Evolutionary conservation across 2,329 filamentous ascomycete genomes (phyloP).

Genomic region (Cyclaneusma minus): DNA sequence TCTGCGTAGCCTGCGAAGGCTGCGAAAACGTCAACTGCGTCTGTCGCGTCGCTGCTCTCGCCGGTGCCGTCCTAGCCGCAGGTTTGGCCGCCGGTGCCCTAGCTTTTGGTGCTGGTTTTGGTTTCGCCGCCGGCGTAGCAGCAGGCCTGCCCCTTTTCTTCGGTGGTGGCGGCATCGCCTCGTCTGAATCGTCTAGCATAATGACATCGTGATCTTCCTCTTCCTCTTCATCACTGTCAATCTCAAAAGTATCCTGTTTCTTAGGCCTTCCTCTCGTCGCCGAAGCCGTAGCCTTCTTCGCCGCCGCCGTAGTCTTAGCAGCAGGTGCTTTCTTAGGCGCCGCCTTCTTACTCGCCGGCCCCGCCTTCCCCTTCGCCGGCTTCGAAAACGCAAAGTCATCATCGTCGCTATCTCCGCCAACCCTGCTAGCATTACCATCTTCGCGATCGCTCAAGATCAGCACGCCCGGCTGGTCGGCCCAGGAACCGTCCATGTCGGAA

Average conservation of each 20-base stretch:
- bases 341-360: constrained; percentile 22
- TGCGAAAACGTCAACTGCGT: constrained; percentile 35
- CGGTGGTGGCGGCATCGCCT: constrained; percentile 20
- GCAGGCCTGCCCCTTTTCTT: constrained; percentile 18
- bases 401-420: constrained; percentile 31
- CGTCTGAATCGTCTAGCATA: constrained; percentile 36
- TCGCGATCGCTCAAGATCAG: constrained; percentile 32
- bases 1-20: constrained; percentile 24
- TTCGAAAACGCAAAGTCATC: constrained; percentile 31
- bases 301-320: constrained; percentile 17
- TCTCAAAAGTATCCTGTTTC: constrained; percentile 20
- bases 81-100: constrained; percentile 10
- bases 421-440: constrained; percentile 17
- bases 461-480: constrained; percentile 66
- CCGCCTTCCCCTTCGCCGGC: constrained; percentile 12
- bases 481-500: constrained; percentile 72
- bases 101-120: no score
- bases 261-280: constrained; percentile 22
- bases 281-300: constrained; percentile 17
- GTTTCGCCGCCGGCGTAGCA: constrained; percentile 11
- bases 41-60: constrained; percentile 25
- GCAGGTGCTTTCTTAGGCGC: constrained; percentile 15
- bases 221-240: constrained; percentile 24
- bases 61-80: no score
- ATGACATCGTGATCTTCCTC: constrained; percentile 34